These are phyloP conservation scores for Rhodofomes roseus DNA, from an alignment of 1,284 basidiomycete species.

Conservation along the genomic window DNA sequence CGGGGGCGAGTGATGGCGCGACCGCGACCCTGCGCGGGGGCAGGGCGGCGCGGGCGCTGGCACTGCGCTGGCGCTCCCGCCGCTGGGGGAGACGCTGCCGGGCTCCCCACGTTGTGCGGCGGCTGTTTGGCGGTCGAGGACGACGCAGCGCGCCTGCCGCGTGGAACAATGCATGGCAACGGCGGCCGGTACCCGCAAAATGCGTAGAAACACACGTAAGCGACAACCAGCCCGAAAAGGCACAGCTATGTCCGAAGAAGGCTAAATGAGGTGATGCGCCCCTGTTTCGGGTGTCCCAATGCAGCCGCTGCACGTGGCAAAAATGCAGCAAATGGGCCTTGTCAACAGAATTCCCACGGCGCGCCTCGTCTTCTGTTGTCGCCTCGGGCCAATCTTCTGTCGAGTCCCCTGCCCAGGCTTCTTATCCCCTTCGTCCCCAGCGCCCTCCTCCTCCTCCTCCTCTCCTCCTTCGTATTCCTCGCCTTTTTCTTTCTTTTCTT, in stretches of 20 bases:
- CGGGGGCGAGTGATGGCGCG: neutral
- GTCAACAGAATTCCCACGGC: slow-evolving; percentile 20
- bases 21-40: neutral
- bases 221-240: neutral
- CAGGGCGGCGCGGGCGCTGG: neutral
- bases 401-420: slow-evolving; percentile 17
- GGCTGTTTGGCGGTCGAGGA: neutral
- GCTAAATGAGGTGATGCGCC: slow-evolving; percentile 20
- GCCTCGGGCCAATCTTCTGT: slow-evolving; percentile 23
- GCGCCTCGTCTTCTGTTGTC: slow-evolving; percentile 21
- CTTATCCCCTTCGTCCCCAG: slow-evolving; percentile 15
- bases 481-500: slow-evolving; percentile 11
- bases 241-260: slow-evolving; percentile 13
- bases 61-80: neutral
- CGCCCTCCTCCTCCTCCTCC: slow-evolving; percentile 11
- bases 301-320: slow-evolving; percentile 16
- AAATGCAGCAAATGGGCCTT: slow-evolving; percentile 17
- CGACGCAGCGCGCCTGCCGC: neutral
- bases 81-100: neutral
- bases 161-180: slow-evolving; percentile 5
- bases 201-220: neutral
- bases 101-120: neutral
- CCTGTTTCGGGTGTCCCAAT: slow-evolving; percentile 17
- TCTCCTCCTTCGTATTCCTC: slow-evolving; percentile 10
- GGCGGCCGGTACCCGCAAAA: neutral